Evolutionary conservation across 495 filamentous ascomycete genomes (phyloP), one percentile per base, ranked within the genome.

Genomic region (Xylaria acuta): DNA sequence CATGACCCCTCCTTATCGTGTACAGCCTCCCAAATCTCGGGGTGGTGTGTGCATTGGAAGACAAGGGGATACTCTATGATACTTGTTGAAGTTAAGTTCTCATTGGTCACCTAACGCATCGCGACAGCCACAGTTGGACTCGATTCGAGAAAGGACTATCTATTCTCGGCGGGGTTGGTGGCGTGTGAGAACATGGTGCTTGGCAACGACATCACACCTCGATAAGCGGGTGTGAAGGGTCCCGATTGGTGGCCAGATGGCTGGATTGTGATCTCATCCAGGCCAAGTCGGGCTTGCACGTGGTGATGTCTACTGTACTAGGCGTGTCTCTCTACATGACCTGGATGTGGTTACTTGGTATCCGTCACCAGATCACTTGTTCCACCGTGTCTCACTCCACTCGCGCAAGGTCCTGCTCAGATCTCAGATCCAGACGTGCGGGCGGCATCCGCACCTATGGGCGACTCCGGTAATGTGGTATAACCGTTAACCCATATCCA

Each of bases 1-100:
- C 83, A 85, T 85, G 16, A 36, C 72, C 22, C 60, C 20, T 58
- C 18, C 25, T 14, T 71, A 38, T 36, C 20, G 18, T 51, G n/a
- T 25, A 51, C 47, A 34, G 0, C 60, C 32, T 32, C 22, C 47
- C 25, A 11, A 9, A 1, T 22, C 45, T 49, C 6, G 18, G 1
- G 7, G 22, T 53, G 18, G 6, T 3, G 8, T 20, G 22, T 53
- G 45, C 45, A 22, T 49, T 22, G 6, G 45, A 49, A 7, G 45
- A 53, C n/a, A n/a, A n/a, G n/a, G n/a, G n/a, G n/a, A n/a, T n/a
- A n/a, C n/a, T n/a, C n/a, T n/a, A n/a, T n/a, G n/a, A n/a, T n/a
- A n/a, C n/a, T n/a, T n/a, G 49, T 25, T 53, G 49, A 53, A 25
- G 49, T 7, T 25, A 25, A 27, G 11, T 25, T 25, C n/a, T 53